Percentiles rank a stretch among this genome's conserved stretches.
Conservation (phyloP, 2,329 filamentous ascomycete genomes). For the Acrocalymma vagum region DNA sequence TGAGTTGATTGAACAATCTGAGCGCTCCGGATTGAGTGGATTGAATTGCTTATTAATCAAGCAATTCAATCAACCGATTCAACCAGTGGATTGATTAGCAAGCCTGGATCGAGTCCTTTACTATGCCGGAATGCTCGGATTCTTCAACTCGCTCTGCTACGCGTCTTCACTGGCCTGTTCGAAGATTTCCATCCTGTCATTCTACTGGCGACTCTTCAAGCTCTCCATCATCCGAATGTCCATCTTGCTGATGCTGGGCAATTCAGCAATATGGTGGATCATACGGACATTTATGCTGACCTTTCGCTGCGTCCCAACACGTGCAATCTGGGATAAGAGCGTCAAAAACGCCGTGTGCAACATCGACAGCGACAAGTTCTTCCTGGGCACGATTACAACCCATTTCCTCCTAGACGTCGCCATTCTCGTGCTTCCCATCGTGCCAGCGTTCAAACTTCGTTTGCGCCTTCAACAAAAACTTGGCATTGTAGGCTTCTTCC, state of each 20-base stretch:
- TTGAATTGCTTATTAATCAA: no score
- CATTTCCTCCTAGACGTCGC: conserved; percentile 10
- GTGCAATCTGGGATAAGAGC: conserved; percentile 11
- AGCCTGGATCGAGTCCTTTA: no score
- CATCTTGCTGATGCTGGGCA: conserved; percentile 4
- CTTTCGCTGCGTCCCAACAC: conserved; percentile 13
- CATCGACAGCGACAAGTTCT: conserved; percentile 12
- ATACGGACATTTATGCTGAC: conserved; percentile 13
- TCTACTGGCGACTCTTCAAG: conserved; percentile 16
- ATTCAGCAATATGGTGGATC: conserved; percentile 6
- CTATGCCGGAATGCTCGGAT: conserved; percentile 8
- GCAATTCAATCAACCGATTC: no score
- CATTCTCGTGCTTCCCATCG: conserved; percentile 8
- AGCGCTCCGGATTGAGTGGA: no score
- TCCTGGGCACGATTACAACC: conserved; percentile 10
- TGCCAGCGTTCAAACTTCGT: conserved; percentile 5
- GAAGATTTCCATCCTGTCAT: conserved; percentile 12
- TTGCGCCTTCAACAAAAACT: conserved; percentile 8
- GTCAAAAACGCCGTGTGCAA: conserved; percentile 8
- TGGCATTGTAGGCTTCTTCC: conserved; percentile 7
- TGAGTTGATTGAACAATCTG: no score
- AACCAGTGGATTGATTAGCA: no score
- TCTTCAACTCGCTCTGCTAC: conserved; percentile 15
- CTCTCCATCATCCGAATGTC: conserved; percentile 8
- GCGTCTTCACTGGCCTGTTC: conserved; percentile 10